Percentiles rank a stretch among this genome's conserved stretches.
These are phyloP conservation scores for Paralagenidium karlingii DNA, from an alignment of 352 stramenopile species.

Conservation along the genomic window DNA sequence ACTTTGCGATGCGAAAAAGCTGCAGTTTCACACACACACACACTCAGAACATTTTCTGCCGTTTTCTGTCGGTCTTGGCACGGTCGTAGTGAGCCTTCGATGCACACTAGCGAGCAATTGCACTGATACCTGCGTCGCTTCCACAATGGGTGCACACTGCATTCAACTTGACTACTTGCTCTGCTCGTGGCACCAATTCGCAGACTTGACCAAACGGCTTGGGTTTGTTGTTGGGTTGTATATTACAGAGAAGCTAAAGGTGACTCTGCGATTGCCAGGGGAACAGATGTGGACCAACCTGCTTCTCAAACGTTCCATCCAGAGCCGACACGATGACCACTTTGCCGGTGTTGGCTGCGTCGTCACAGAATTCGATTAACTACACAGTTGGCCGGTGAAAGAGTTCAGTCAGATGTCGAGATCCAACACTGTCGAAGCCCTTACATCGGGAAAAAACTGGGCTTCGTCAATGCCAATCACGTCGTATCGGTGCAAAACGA, in stretches of 20 bases:
- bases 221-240: too few relatives aligned
- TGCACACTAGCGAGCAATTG: too few relatives aligned
- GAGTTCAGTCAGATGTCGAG: background rate
- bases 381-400: conserved; percentile 9
- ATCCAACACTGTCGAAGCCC: background rate
- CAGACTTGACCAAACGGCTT: conserved; percentile 64
- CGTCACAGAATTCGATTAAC: conserved; percentile 64
- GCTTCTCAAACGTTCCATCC: conserved; percentile 65
- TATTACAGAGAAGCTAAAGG: too few relatives aligned
- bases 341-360: conserved; percentile 54
- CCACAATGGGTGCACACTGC: conserved; percentile 73
- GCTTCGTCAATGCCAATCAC: conserved; percentile 81
- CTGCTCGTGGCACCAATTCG: conserved; percentile 53
- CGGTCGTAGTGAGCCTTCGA: too few relatives aligned
- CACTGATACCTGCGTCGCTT: conserved; percentile 32
- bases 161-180: conserved; percentile 76
- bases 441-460: conserved; percentile 76
- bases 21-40: conserved; percentile 7
- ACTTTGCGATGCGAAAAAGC: conserved; percentile 68
- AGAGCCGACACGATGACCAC: conserved; percentile 68
- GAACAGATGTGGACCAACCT: conserved; percentile 19
- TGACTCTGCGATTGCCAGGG: too few relatives aligned
- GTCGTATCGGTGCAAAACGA: conserved; percentile 49
- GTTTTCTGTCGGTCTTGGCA: too few relatives aligned
- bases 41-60: too few relatives aligned